Evolutionary conservation across 2,329 filamentous ascomycete species (phyloP).

Genomic region (Aspergillus ibericus): DNA sequence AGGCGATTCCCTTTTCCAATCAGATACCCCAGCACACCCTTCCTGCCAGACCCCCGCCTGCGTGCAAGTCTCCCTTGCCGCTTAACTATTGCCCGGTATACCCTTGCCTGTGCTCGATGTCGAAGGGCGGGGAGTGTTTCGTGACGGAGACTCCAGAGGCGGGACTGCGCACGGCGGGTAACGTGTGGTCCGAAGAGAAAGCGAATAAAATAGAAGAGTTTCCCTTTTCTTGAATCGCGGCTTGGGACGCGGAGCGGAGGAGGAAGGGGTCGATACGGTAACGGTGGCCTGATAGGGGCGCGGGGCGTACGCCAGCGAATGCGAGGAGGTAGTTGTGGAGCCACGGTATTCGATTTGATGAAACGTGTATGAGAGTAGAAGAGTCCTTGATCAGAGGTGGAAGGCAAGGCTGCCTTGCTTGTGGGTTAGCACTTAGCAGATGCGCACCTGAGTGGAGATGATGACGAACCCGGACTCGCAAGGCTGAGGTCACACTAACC

Average conservation of each 20-base stretch:
- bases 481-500: neutral
- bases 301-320: constrained; percentile 21
- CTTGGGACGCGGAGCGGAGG: constrained; percentile 13
- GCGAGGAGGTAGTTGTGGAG: constrained; percentile 22
- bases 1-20: constrained; percentile 25
- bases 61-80: constrained; percentile 59
- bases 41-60: constrained; percentile 35
- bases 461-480: neutral
- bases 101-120: constrained; percentile 69
- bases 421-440: neutral
- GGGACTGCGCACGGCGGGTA: constrained; percentile 64
- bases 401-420: neutral
- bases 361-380: neutral
- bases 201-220: constrained; percentile 53
- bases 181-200: constrained; percentile 65
- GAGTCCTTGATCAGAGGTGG: neutral
- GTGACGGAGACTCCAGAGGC: constrained; percentile 69
- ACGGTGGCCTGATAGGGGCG: constrained; percentile 7
- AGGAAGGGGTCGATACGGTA: constrained; percentile 13
- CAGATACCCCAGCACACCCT: constrained; percentile 28
- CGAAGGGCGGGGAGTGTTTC: constrained; percentile 71
- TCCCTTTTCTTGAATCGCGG: constrained; percentile 20
- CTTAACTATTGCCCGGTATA: constrained; percentile 72
- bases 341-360: constrained; percentile 21
- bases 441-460: neutral